A percentile compares a stretch with the other conserved stretches of the same genome.
Evolutionary conservation across 106 monocot species (phyloP).

Genomic region (Iris macrosiphon): DNA sequence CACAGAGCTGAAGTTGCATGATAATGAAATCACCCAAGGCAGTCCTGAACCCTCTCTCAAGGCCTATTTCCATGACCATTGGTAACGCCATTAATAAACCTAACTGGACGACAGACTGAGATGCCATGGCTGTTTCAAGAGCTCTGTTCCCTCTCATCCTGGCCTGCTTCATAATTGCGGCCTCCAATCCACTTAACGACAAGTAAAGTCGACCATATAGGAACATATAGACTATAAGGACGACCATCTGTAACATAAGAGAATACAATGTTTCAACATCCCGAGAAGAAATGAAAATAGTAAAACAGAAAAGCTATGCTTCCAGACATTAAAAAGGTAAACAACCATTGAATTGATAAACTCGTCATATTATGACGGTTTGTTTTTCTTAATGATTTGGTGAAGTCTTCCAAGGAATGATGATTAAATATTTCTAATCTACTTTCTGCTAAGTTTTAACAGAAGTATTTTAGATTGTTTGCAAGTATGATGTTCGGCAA

Average conservation of each 20-base stretch:
- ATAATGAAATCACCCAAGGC: conserved; percentile 90
- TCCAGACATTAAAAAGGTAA: not conserved
- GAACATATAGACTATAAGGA: conserved; percentile 80
- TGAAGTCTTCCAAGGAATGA: not conserved
- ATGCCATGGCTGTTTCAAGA: conserved; percentile 89
- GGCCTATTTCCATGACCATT: conserved; percentile 98
- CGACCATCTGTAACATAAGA: conserved; percentile 56
- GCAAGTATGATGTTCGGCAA: too few species aligned
- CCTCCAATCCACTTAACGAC: conserved; percentile 79
- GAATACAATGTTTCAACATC: not conserved
- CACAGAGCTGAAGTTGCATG: conserved; percentile 96
- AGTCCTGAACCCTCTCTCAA: conserved; percentile 89
- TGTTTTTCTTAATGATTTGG: too few species aligned
- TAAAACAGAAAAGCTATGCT: not conserved
- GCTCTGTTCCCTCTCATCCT: conserved; percentile 67
- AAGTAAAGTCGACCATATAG: conserved; percentile 87
- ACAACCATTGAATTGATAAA: not conserved
- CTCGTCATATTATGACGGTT: not conserved
- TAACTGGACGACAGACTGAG: conserved; percentile 86
- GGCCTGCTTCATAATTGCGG: conserved; percentile 78
- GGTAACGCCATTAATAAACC: conserved; percentile 91
- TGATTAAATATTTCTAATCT: not conserved
- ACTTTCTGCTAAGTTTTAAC: not conserved
- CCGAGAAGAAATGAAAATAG: not conserved
- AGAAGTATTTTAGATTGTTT: too few species aligned